A percentile compares a stretch with the other conserved stretches of the same genome.
phyloP scores from a whole-genome alignment of 495 filamentous ascomycete species.

The Pyrenopolyporus hunteri region DNA sequence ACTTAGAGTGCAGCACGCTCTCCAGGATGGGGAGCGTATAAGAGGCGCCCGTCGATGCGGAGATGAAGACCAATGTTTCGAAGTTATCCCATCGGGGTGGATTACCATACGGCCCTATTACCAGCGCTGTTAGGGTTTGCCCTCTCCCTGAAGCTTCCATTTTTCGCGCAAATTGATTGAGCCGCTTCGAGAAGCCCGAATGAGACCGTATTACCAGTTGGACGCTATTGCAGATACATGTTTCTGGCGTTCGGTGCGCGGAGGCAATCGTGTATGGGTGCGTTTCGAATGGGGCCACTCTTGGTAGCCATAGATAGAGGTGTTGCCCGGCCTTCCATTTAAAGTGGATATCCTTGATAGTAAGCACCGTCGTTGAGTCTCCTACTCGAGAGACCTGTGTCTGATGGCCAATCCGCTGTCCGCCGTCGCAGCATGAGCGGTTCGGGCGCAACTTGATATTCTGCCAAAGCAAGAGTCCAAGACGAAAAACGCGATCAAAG shows the following conservation, averaged over 20 bases:
- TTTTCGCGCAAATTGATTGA: conserved; percentile 68
- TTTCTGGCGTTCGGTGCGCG: conserved; percentile 49
- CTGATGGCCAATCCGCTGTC: conserved; percentile 56
- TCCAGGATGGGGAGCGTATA: conserved; percentile 64
- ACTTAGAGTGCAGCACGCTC: conserved; percentile 52
- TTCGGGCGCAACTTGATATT: conserved; percentile 62
- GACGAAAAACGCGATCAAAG: conserved; percentile 69
- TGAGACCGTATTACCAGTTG: conserved; percentile 77
- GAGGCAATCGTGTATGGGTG: conserved; percentile 84
- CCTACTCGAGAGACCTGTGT: conserved; percentile 68
- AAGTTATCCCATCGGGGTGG: conserved; percentile 62
- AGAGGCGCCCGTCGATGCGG: conserved; percentile 63
- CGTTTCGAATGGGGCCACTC: conserved; percentile 69
- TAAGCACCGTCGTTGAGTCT: conserved; percentile 69
- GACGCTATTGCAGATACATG: conserved; percentile 63
- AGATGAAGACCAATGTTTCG: conserved; percentile 64
- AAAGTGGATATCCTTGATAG: conserved; percentile 70
- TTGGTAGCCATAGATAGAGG: conserved; percentile 75
- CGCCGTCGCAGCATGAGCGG: conserved; percentile 48
- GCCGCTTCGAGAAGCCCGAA: conserved; percentile 69
- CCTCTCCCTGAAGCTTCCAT: conserved; percentile 41
- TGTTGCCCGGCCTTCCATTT: conserved; percentile 80
- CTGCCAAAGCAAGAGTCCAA: conserved; percentile 59
- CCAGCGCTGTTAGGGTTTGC: conserved; percentile 52
- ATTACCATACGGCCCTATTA: conserved; percentile 64